Evolutionary conservation across 495 filamentous ascomycete species (phyloP).

Genomic region (Penicillium chermesinum): DNA sequence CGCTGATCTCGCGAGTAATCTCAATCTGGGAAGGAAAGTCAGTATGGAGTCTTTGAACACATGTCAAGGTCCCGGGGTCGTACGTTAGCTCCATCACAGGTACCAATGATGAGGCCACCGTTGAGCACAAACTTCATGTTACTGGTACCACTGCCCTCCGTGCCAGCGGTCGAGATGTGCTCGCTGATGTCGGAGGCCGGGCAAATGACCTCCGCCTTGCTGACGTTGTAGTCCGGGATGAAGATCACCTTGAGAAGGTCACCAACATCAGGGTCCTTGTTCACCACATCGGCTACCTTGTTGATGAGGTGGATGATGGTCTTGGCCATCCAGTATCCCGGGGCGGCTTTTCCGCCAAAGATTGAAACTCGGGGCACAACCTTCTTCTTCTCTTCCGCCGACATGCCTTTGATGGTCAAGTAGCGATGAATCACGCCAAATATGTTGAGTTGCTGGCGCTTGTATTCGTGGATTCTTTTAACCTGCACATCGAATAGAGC

Average conservation of each 20-base stretch:
- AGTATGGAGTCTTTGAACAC: not conserved
- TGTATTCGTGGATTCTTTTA: constrained; percentile 99
- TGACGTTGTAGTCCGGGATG: constrained; percentile 97
- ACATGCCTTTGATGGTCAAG: constrained; percentile 79
- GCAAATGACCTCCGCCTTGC: constrained; percentile 94
- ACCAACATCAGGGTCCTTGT: constrained; percentile 84
- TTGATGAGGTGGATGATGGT: constrained; percentile 97
- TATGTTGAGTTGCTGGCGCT: constrained; percentile 98
- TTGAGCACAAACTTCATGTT: constrained; percentile 99
- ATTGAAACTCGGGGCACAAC: constrained; percentile 88
- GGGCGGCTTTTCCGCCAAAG: constrained; percentile 96
- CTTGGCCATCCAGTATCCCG: constrained; percentile 99
- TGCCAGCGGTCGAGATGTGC: constrained; percentile 97
- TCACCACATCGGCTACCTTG: constrained; percentile 84
- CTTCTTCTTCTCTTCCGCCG: constrained; percentile 80
- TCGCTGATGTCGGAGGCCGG: constrained; percentile 96
- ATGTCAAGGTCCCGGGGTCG: constrained; percentile 28
- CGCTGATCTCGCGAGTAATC: constrained; percentile 94
- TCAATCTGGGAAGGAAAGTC: constrained; percentile 59
- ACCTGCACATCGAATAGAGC: constrained; percentile 96
- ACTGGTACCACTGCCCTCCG: constrained; percentile 64
- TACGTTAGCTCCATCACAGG: constrained; percentile 96
- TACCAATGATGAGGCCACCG: constrained; percentile 94
- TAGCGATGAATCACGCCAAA: constrained; percentile 97
- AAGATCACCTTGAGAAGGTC: constrained; percentile 96